Base-by-base conservation (phyloP, 768 basidiomycete genomes). In the Naematelia aurantialba region DNA sequence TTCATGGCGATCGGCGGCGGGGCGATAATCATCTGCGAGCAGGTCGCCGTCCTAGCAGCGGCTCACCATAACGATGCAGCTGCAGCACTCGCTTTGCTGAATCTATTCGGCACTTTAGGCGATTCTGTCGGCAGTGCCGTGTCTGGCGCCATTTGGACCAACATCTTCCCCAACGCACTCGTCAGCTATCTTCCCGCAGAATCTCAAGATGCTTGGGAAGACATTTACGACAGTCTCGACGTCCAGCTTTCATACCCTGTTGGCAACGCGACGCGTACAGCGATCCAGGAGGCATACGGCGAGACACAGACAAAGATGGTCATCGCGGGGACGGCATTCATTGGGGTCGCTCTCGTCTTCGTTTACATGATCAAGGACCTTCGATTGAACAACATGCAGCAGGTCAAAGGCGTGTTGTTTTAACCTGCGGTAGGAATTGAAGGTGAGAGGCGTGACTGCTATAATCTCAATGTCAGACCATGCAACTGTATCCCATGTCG, bases 91-190 rank as follows among this genome's bases (percentile, higher is more conserved):
- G 55, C 62, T 25, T 22, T 73, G 27, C 52, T 66, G 19, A 55
- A 54, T 59, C 45, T 68, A 52, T 54, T 72, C 59, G 70, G 70
- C 2, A 54, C 56, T 26, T 34, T 62, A 29, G 70, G 68, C 29
- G 51, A 59, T 3, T 52, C 69, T 1, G 34, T 73, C 34, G 70
- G 70, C 11, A 65, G 56, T 54, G 52, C 61, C 19, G 60, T 75
- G 34, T 69, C 70, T 2, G 75, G 71, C 14, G 73, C 72, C 0
- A 72, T 76, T 46, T 75, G 75, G 75, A 76, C 75, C 8, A 44
- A 65, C 46, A 59, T 56, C 13, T 27, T 68, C 1, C 68, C 70
- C 11, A 29, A 60, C 1, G 67, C 64, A 0, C 55, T 73, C 1
- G 46, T 51, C 21, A 22, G 50, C 19, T 45, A 45, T 19, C 48